Percentiles rank a stretch among this genome's conserved stretches.
These are phyloP conservation scores for Stenogyne calaminthoides DNA, from an alignment of 305 asterid species.

Conservation along the genomic window DNA sequence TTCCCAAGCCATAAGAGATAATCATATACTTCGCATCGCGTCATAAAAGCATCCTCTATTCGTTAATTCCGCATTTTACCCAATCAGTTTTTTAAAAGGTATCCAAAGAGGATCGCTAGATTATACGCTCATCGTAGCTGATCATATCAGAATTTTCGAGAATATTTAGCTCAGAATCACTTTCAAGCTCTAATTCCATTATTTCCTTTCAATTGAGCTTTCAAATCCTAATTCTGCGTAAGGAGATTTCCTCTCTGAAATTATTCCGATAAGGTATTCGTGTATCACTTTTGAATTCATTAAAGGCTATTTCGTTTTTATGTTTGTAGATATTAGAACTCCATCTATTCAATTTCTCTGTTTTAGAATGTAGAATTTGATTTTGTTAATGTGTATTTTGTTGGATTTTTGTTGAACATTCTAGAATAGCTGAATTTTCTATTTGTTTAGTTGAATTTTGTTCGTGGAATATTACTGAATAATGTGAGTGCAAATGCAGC, in stretches of 20 bases:
- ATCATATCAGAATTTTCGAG: background rate
- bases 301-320: background rate
- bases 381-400: background rate
- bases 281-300: background rate
- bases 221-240: background rate
- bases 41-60: background rate
- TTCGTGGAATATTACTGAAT: background rate
- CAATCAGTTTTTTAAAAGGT: background rate
- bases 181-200: background rate
- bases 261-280: background rate
- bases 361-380: background rate
- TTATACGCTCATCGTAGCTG: background rate
- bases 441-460: background rate
- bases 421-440: background rate
- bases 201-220: background rate
- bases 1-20: conserved; percentile 10
- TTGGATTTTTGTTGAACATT: conserved; percentile 14
- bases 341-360: background rate
- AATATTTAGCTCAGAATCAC: background rate
- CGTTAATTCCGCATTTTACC: background rate
- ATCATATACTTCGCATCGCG: background rate
- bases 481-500: background rate
- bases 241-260: background rate
- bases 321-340: background rate
- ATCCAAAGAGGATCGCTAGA: background rate